Evolutionary conservation across 306 rosid genomes (phyloP).

Genomic region (Quercus cerris): DNA sequence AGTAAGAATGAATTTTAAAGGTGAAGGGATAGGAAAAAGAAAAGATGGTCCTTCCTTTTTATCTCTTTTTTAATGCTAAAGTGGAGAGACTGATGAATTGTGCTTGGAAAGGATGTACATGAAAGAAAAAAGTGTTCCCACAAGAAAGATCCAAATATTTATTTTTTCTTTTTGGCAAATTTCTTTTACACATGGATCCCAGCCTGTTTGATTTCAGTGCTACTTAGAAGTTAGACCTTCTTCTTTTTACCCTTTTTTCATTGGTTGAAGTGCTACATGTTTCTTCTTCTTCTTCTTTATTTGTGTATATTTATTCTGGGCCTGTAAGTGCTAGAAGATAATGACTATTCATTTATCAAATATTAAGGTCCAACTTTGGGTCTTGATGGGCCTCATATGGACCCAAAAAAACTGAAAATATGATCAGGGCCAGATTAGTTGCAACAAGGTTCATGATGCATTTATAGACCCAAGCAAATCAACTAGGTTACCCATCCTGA

Average conservation of each 20-base stretch:
- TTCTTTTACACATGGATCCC: slow-evolving; percentile 14
- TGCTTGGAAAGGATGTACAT: slow-evolving; percentile 42
- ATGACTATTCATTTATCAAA: not conserved
- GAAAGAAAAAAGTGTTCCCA: slow-evolving; percentile 37
- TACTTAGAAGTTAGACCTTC: too few species aligned
- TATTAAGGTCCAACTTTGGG: not conserved
- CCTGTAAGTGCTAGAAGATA: not conserved
- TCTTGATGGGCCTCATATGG: not conserved
- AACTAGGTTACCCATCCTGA: too few species aligned
- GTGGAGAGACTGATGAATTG: slow-evolving; percentile 40
- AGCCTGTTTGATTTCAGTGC: slow-evolving; percentile 2
- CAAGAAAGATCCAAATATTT: slow-evolving; percentile 33
- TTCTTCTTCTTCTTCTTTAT: not conserved
- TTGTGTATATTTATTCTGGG: not conserved
- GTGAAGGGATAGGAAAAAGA: slow-evolving; percentile 50
- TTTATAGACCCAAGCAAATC: too few species aligned
- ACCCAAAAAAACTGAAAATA: too few species aligned
- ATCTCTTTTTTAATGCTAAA: slow-evolving; percentile 45
- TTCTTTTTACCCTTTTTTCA: not conserved
- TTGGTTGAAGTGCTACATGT: not conserved
- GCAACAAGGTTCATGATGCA: too few species aligned
- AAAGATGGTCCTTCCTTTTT: slow-evolving; percentile 57
- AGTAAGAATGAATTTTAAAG: slow-evolving; percentile 46
- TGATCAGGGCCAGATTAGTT: too few species aligned
- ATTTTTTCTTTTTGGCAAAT: not conserved